phyloP scores from a whole-genome alignment of 2,329 filamentous ascomycete species.

The Claviceps monticola region DNA sequence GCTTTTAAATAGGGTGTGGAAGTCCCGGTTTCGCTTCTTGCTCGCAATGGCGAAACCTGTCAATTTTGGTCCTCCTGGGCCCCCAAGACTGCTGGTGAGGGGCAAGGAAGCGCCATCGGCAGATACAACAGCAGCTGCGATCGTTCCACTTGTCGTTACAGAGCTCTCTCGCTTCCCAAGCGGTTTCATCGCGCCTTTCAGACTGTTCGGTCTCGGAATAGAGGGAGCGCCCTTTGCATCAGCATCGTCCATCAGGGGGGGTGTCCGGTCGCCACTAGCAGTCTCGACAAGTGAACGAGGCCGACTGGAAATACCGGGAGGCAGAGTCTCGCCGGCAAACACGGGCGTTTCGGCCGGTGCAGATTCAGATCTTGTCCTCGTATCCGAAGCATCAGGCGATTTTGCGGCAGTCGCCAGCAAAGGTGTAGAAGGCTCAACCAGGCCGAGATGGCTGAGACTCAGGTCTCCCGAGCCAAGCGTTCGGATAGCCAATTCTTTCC shows the following conservation, averaged over 20 bases:
- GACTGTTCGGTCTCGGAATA: constrained; percentile 51
- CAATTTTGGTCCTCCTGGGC: constrained; percentile 45
- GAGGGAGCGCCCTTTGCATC: constrained; percentile 40
- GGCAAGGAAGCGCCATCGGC: constrained; percentile 57
- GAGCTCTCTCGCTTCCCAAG: constrained; percentile 77
- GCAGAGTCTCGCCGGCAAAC: constrained; percentile 12
- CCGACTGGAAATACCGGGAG: constrained; percentile 23
- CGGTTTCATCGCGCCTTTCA: constrained; percentile 45
- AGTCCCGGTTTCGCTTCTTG: constrained; percentile 91
- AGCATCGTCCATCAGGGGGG: constrained; percentile 47
- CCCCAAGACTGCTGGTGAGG: constrained; percentile 40
- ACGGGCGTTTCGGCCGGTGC: constrained; percentile 35
- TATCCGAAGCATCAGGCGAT: constrained; percentile 35
- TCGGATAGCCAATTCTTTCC: constrained; percentile 66
- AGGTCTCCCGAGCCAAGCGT: constrained; percentile 83
- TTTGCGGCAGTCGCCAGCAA: constrained; percentile 41
- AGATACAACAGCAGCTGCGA: constrained; percentile 59
- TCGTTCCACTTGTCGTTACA: constrained; percentile 48
- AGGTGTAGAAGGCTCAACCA: constrained; percentile 45
- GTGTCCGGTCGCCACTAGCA: constrained; percentile 43
- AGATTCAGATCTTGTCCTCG: constrained; percentile 40
- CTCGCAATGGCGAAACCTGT: constrained; percentile 94
- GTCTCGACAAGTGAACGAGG: constrained; percentile 40
- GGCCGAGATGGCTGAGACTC: constrained; percentile 77
- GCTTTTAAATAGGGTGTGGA: constrained; percentile 85